Conservation (phyloP, 768 basidiomycete species). For the Hypholoma fasciculare region DNA sequence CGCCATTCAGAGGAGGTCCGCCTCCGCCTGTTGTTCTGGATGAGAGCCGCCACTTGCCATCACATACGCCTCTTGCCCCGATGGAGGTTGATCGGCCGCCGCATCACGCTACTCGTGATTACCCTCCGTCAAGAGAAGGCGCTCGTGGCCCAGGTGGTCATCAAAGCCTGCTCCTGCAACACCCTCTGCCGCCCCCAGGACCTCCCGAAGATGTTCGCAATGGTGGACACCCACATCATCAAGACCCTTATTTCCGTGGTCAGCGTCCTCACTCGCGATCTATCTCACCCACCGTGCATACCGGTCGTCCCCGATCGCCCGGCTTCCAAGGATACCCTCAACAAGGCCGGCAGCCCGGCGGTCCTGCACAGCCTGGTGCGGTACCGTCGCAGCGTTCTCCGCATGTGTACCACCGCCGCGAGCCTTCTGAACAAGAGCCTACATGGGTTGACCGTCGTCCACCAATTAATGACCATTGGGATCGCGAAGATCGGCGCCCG, state of each 20-base stretch:
- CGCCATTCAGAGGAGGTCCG: slow-evolving; percentile 75
- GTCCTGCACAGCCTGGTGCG: slow-evolving; percentile 48
- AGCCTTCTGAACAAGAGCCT: slow-evolving; percentile 5
- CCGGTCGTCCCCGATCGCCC: slow-evolving; percentile 57
- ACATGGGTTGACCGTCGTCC: slow-evolving; percentile 1
- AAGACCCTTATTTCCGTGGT: slow-evolving; percentile 58
- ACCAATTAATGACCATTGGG: slow-evolving; percentile 41
- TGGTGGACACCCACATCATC: slow-evolving; percentile 44
- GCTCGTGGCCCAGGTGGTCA: slow-evolving; percentile 56
- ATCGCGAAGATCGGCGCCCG: slow-evolving; percentile 43
- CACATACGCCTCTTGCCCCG: slow-evolving; percentile 74
- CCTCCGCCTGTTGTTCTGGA: slow-evolving; percentile 82
- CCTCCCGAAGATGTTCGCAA: slow-evolving; percentile 53
- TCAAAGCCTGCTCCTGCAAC: slow-evolving; percentile 62
- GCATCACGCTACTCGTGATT: slow-evolving; percentile 51
- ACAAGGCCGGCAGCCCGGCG: slow-evolving; percentile 46
- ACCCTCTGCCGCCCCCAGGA: slow-evolving; percentile 59
- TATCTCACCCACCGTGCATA: slow-evolving; percentile 56
- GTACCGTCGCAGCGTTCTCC: slow-evolving; percentile 58
- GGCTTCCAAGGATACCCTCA: slow-evolving; percentile 50
- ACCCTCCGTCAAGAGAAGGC: slow-evolving; percentile 48
- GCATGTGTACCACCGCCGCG: slow-evolving; percentile 27
- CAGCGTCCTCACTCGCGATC: slow-evolving; percentile 57
- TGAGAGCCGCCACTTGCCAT: slow-evolving; percentile 65
- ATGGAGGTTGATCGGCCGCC: slow-evolving; percentile 73